These are phyloP conservation scores for Entomortierella chlamydospora DNA, from an alignment of 192 early-diverging fungal genomes.

Conservation along the genomic window DNA sequence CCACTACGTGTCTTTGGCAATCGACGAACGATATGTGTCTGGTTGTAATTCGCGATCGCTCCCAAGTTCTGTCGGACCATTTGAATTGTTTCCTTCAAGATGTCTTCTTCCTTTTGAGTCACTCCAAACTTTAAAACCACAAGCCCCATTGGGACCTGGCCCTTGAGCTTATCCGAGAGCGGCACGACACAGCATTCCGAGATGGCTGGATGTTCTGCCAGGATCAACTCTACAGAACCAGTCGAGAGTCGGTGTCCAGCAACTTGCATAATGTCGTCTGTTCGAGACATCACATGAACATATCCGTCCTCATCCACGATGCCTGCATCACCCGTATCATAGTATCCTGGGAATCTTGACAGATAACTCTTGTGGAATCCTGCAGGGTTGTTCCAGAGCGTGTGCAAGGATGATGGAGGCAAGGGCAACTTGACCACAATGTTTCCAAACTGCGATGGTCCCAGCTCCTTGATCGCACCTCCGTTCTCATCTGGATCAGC, in stretches of 20 bases:
- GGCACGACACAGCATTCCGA: constrained; percentile 80
- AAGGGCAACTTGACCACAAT: constrained; percentile 84
- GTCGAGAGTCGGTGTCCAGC: constrained; percentile 88
- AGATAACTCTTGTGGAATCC: constrained; percentile 83
- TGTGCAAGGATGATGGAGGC: constrained; percentile 81
- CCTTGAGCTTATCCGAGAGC: constrained; percentile 73
- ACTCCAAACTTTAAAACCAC: constrained; percentile 61
- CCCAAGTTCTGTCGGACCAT: constrained; percentile 78
- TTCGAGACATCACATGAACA: constrained; percentile 76
- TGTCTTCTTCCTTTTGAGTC: constrained; percentile 5
- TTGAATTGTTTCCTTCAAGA: constrained; percentile 65
- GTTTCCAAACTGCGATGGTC: constrained; percentile 76
- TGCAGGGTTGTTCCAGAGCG: constrained; percentile 82
- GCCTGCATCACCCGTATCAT: constrained; percentile 86
- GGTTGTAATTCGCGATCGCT: constrained; percentile 84
- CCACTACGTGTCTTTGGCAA: constrained; percentile 90
- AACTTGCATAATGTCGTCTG: constrained; percentile 87
- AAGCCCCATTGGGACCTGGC: constrained; percentile 74
- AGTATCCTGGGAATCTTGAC: constrained; percentile 81
- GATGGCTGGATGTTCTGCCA: constrained; percentile 70
- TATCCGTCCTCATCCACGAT: constrained; percentile 81
- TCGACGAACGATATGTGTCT: constrained; percentile 72
- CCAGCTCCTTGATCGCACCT: constrained; percentile 44
- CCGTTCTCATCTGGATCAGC: constrained; percentile 60
- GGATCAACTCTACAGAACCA: constrained; percentile 80